These are phyloP conservation scores for Phytophthora sp. DNA, from an alignment of 352 stramenopile species.

Conservation along the genomic window DNA sequence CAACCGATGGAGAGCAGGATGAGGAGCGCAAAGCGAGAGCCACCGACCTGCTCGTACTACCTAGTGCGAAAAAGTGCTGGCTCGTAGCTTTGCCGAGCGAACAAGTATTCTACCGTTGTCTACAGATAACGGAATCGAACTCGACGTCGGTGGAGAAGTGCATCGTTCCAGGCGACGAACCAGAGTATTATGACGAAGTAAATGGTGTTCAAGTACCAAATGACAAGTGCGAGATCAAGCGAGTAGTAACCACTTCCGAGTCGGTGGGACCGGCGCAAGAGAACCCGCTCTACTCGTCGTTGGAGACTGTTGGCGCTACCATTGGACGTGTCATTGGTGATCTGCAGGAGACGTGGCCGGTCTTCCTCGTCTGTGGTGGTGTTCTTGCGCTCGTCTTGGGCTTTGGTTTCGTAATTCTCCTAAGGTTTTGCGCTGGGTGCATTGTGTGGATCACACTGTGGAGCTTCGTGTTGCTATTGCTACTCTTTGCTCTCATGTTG, in stretches of 20 bases:
- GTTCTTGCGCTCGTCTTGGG: constrained; percentile 58
- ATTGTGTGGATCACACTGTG: constrained; percentile 80
- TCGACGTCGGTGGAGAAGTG: constrained; percentile 71
- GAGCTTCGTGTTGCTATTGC: constrained; percentile 65
- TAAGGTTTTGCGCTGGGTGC: constrained; percentile 75
- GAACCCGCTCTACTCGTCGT: constrained; percentile 76
- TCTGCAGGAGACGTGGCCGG: constrained; percentile 59
- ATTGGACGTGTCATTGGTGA: constrained; percentile 74
- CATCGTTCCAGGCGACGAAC: constrained; percentile 65
- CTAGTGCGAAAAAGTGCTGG: constrained; percentile 56
- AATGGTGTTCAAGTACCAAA: constrained; percentile 60
- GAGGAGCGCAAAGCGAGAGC: constrained; percentile 52
- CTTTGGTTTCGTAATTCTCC: constrained; percentile 71
- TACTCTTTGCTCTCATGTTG: constrained; percentile 77
- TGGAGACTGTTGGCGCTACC: constrained; percentile 58
- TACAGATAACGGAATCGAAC: constrained; percentile 70
- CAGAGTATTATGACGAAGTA: constrained; percentile 71
- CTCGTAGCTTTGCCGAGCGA: constrained; percentile 69
- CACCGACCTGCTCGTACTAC: constrained; percentile 37
- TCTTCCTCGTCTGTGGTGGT: constrained; percentile 59
- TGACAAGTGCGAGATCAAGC: constrained; percentile 78
- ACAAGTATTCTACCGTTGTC: constrained; percentile 79
- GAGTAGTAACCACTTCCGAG: constrained; percentile 60
- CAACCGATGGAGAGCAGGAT: constrained; percentile 49
- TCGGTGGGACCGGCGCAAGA: constrained; percentile 60